Conservation (phyloP, 352 stramenopile species). For the Phytopythium chamaehyphon region DNA sequence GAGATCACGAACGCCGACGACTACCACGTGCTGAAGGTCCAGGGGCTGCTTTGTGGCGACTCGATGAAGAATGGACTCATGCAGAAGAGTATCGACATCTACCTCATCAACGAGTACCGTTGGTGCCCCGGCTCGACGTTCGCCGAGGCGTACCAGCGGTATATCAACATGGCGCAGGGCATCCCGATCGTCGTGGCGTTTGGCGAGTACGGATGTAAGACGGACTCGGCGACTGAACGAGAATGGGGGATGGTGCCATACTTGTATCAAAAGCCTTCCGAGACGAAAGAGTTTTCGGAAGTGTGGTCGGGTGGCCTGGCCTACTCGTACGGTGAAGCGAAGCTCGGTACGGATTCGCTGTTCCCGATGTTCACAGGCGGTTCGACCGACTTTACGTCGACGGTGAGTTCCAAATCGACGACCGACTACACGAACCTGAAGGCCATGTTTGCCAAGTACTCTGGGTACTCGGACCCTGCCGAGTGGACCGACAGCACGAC, state of each 20-base stretch:
- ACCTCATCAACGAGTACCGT: conserved; percentile 88
- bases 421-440: conserved; percentile 77
- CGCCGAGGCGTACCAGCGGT: conserved; percentile 61
- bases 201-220: conserved; percentile 80
- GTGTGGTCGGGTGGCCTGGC: conserved; percentile 81
- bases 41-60: conserved; percentile 81
- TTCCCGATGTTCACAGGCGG: conserved; percentile 85
- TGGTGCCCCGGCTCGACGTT: conserved; percentile 76
- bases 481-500: conserved; percentile 52
- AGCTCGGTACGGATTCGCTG: conserved; percentile 53
- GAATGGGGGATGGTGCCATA: conserved; percentile 81
- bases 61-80: conserved; percentile 80
- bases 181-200: conserved; percentile 78
- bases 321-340: conserved; percentile 86
- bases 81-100: conserved; percentile 84
- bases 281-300: conserved; percentile 65
- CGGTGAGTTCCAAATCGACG: conserved; percentile 54
- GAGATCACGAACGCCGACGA: conserved; percentile 62
- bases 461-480: conserved; percentile 42
- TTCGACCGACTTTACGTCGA: conserved; percentile 53
- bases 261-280: conserved; percentile 60
- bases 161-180: conserved; percentile 69
- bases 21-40: conserved; percentile 80
- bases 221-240: conserved; percentile 32
- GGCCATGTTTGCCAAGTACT: conserved; percentile 60